Evolutionary conservation across 306 rosid species (phyloP).

Genomic region (Quercus dentata): DNA sequence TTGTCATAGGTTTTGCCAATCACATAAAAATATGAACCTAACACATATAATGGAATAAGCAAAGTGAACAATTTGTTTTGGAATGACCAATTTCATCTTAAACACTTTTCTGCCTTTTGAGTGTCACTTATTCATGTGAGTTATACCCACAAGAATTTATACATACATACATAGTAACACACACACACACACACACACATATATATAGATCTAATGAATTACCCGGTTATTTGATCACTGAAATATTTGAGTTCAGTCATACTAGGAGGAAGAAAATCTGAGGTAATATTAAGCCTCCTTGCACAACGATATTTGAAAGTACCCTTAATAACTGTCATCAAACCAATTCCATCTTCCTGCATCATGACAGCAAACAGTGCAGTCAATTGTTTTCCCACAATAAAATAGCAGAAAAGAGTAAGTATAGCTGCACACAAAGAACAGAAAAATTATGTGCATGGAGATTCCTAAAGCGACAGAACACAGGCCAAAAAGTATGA

Average conservation of each 20-base stretch:
- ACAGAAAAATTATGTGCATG: not conserved
- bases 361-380: constrained; percentile 20
- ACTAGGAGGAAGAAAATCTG: constrained; percentile 52
- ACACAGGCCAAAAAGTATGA: not conserved
- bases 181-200: no score
- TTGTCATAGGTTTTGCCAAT: no score
- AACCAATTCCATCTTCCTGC: constrained; percentile 83
- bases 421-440: constrained; percentile 15
- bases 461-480: not conserved
- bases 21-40: no score
- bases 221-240: constrained; percentile 28
- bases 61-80: no score
- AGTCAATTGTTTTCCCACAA: not conserved
- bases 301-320: constrained; percentile 69
- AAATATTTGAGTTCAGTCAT: constrained; percentile 25
- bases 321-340: constrained; percentile 77
- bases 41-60: no score
- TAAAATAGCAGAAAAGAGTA: not conserved
- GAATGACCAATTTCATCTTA: no score
- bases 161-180: not conserved
- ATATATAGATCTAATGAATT: no score
- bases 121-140: not conserved
- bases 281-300: constrained; percentile 30
- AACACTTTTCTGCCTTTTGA: not conserved
- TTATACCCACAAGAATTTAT: not conserved